phyloP scores from a whole-genome alignment of 768 basidiomycete species.

The Gloeostereum incarnatum region DNA sequence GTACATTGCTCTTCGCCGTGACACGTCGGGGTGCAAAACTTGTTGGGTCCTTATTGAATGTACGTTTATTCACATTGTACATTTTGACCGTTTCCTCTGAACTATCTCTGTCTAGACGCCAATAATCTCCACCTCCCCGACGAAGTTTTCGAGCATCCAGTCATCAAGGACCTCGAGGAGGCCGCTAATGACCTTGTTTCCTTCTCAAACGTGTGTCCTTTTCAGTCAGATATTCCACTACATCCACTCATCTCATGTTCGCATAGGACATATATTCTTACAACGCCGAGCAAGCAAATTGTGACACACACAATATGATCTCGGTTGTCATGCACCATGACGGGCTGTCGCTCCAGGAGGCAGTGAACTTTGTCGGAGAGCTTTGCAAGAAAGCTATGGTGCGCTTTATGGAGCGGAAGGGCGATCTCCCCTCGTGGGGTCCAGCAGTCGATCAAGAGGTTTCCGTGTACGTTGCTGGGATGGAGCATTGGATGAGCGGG shows the following conservation, averaged over 20 bases:
- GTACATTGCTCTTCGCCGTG: constrained; percentile 42
- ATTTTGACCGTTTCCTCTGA: constrained; percentile 12
- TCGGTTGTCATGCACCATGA: constrained; percentile 35
- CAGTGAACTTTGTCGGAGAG: constrained; percentile 37
- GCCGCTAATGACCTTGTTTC: constrained; percentile 42
- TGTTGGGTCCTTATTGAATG: constrained; percentile 39
- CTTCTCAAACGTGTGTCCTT: constrained; percentile 30
- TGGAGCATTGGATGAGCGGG: constrained; percentile 41
- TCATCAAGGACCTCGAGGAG: constrained; percentile 33
- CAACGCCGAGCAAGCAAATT: constrained; percentile 40
- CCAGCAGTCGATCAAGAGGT: constrained; percentile 31
- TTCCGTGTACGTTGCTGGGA: constrained; percentile 29
- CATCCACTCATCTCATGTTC: background rate
- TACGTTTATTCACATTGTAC: no score
- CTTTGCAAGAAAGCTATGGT: constrained; percentile 37
- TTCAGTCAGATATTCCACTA: constrained; percentile 1
- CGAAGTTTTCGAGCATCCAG: constrained; percentile 41
- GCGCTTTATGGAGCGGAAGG: constrained; percentile 25
- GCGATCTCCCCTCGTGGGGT: constrained; percentile 36
- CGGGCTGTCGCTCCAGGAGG: constrained; percentile 30
- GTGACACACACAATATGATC: constrained; percentile 47
- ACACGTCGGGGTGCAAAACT: constrained; percentile 44
- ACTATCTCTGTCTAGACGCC: constrained; percentile 22
- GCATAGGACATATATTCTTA: constrained; percentile 45
- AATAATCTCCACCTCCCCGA: constrained; percentile 41